These are phyloP conservation scores for Geotrichum macrosporum DNA, from an alignment of 1,139 yeast species.

Conservation along the genomic window DNA sequence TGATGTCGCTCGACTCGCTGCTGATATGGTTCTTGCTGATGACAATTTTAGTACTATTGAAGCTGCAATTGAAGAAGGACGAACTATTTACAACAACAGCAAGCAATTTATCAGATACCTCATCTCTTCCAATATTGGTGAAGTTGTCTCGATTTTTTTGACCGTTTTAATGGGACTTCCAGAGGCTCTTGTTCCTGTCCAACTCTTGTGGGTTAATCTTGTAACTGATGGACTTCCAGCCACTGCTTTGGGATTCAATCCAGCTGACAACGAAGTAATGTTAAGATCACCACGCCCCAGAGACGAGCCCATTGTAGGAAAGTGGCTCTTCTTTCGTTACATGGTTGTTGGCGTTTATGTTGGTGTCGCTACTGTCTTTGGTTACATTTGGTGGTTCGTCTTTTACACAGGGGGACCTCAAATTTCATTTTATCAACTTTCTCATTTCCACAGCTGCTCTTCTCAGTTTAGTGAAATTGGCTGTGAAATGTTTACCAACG, in stretches of 20 bases:
- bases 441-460: constrained; percentile 40
- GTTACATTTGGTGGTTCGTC: constrained; percentile 43
- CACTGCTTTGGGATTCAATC: constrained; percentile 40
- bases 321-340: constrained; percentile 41
- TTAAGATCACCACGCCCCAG: constrained; percentile 35
- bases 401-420: constrained; percentile 38
- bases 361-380: constrained; percentile 43
- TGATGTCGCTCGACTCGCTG: constrained; percentile 57
- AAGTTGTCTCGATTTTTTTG: constrained; percentile 41
- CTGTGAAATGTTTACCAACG: constrained; percentile 36
- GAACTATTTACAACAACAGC: constrained; percentile 47
- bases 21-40: constrained; percentile 51
- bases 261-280: constrained; percentile 37
- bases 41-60: constrained; percentile 51
- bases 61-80: constrained; percentile 50
- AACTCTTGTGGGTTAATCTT: constrained; percentile 38
- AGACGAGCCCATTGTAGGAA: constrained; percentile 40
- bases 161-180: constrained; percentile 37
- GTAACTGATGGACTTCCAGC: constrained; percentile 40
- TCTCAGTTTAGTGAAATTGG: constrained; percentile 36
- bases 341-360: constrained; percentile 42
- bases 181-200: constrained; percentile 37
- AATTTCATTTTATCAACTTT: constrained; percentile 36
- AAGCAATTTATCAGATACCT: constrained; percentile 49
- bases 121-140: constrained; percentile 50